Evolutionary conservation across 257 asterid genomes (phyloP), one percentile per base, ranked within the genome.

Genomic region (Nicotiana knightiana): DNA sequence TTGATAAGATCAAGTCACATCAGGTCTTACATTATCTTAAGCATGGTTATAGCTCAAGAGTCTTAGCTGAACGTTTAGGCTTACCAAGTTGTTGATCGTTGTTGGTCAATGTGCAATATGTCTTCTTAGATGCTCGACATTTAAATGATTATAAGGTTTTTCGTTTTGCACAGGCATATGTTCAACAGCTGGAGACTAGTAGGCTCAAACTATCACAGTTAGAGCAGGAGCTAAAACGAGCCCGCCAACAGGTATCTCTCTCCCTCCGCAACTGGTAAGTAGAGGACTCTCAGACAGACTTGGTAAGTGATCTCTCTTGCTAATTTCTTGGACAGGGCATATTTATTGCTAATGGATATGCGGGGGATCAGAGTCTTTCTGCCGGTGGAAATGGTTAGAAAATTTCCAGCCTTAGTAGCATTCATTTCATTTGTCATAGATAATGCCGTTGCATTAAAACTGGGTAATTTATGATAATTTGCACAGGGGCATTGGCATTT

Each of bases 181-280:
- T 96, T 86, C 98, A 94, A 84, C 97, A 94, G 81, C 93, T 96
- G 12, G 99, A 96, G 87, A 96, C 77, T 82, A 92, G 99, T 82
- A 90, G 97, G 67, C 83, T 88, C 67, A 91, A 79, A 87, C 98
- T 96, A 55, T 78, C 96, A 12, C 92, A 94, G 70, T 91, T 96
- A 9, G 98, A 96, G 89, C 97, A 93, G 84, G 98, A 96, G 66
- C 91, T 93, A 67, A 93, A 92, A 86, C 87, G 84, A 82, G 92
- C 90, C 2, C 93, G 97, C 30, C 97, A 94, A 64, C 99, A 96
- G 99, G 99, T 93, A 59, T 46, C 82, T 59, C 70, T 77, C 35
- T 39, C 10, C 67, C n/a, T 77, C 78, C 3, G 0, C n/a, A 11
- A 37, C 76, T 67, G 3, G 4, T 2, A 37, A 67, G 54, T 21